Evolutionary conservation across 345 rosid species (phyloP), one percentile per base, ranked within the genome.

Genomic region (Gossypium rotundifolium): DNA sequence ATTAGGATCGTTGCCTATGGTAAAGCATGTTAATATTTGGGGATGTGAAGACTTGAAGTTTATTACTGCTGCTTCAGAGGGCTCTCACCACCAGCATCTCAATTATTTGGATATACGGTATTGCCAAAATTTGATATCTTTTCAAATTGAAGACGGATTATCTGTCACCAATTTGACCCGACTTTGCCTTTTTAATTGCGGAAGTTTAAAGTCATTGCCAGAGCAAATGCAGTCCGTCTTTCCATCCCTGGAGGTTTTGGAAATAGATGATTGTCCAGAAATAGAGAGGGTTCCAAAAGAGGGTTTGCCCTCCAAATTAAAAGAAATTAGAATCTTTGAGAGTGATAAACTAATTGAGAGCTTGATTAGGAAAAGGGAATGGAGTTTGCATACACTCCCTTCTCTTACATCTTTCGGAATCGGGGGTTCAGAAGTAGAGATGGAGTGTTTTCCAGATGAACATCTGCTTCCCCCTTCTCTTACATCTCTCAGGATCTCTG

Each of bases 31-130:
- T 23, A 0, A 0, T 0, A 11, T 66, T 1, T 0, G 0, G 9
- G 2, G 12, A 12, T 22, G 55, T 7, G 3, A 46, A 12, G 40
- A 46, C 11, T 66, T 66, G 55, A 66, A 22, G 71, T 46, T 9
- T 4, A 46, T 45, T 7, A 4, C 40, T 23, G 71, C 71, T 5
- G 40, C 40, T 6, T 45, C 0, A 65, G 23, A 40, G 49, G 69
- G 20, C 1, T 0, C 69, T 40, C 25, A n/a, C 27, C 25, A 10
- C 49, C 25, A 20, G 9, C 70, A 20, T 22, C 55, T 46, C 55
- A 23, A 2, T 46, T 46, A 1, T 13, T 13, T 46, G 71, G 0
- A 0, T 0, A 66, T 66, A 17, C 0, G 0, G 0, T 0, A 0
- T 0, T 67, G 55, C 20, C 18, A 25, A 44, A 46, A 46, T 23